These are phyloP conservation scores for Acacia crassicarpa DNA, from an alignment of 306 rosid species.

Conservation along the genomic window DNA sequence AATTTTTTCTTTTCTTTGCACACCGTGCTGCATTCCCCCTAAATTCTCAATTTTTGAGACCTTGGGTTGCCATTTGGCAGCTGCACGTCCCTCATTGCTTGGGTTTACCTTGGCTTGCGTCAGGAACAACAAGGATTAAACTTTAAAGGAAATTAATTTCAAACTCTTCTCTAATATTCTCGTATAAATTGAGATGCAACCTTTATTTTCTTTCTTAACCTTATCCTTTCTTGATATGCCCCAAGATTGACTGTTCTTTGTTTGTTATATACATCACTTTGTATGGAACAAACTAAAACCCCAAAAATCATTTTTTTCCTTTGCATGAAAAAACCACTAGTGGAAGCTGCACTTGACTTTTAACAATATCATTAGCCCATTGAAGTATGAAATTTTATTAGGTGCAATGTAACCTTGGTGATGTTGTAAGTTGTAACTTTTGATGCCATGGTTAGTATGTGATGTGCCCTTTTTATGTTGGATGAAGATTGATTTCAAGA, in stretches of 20 bases:
- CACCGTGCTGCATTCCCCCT: neutral
- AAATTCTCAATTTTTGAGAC: neutral
- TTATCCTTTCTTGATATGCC: neutral
- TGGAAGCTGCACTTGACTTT: neutral
- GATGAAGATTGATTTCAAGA: neutral
- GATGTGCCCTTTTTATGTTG: neutral
- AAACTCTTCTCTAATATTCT: neutral
- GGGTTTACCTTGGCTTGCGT: neutral
- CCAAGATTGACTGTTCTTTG: neutral
- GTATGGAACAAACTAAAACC: neutral
- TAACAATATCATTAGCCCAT: neutral
- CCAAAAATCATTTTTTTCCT: neutral
- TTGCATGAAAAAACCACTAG: neutral
- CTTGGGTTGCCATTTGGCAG: neutral
- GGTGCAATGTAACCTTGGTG: neutral
- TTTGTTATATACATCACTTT: neutral
- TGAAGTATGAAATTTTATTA: neutral
- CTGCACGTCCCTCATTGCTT: neutral
- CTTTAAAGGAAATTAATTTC: neutral
- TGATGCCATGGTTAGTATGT: neutral
- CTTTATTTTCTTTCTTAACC: neutral
- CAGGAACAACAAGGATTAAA: neutral
- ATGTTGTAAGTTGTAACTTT: neutral
- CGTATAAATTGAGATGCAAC: neutral
- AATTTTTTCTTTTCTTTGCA: neutral